Evolutionary conservation across 768 basidiomycete species (phyloP).

Genomic region (Cyathus striatus): DNA sequence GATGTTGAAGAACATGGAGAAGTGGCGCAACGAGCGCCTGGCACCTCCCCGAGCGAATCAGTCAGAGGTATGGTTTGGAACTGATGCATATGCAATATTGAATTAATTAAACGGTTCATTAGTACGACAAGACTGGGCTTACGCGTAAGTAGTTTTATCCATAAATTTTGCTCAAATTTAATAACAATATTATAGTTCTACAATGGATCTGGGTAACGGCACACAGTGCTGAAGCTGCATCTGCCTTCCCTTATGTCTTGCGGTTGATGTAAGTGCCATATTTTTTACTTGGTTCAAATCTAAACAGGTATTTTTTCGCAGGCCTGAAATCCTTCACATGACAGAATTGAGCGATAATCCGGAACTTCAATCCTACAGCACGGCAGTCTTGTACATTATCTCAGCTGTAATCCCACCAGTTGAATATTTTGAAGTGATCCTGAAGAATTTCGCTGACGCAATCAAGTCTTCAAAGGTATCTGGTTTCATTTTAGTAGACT

Average conservation of each 20-base stretch:
- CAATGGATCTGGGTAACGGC: slow-evolving; percentile 79
- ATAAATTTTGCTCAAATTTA: slow-evolving; percentile 3
- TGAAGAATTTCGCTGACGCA: slow-evolving; percentile 59
- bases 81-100: not conserved
- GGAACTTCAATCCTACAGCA: slow-evolving; percentile 78
- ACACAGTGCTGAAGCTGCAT: slow-evolving; percentile 67
- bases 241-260: slow-evolving; percentile 74
- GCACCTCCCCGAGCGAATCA: slow-evolving; percentile 84
- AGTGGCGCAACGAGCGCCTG: slow-evolving; percentile 72
- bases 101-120: slow-evolving; percentile 3
- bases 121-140: slow-evolving; percentile 87
- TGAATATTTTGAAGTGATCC: slow-evolving; percentile 56
- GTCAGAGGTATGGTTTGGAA: slow-evolving; percentile 50
- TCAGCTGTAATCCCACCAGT: slow-evolving; percentile 75
- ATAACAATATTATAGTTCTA: slow-evolving; percentile 43
- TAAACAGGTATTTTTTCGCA: slow-evolving; percentile 23
- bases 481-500: too few species aligned
- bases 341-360: slow-evolving; percentile 84
- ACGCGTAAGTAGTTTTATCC: slow-evolving; percentile 49
- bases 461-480: slow-evolving; percentile 73
- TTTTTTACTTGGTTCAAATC: slow-evolving; percentile 4
- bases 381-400: slow-evolving; percentile 75
- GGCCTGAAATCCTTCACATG: slow-evolving; percentile 86
- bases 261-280: slow-evolving; percentile 61
- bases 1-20: slow-evolving; percentile 55